Conservation (phyloP, 2,329 filamentous ascomycete genomes). For the Claviceps pazoutovae region DNA sequence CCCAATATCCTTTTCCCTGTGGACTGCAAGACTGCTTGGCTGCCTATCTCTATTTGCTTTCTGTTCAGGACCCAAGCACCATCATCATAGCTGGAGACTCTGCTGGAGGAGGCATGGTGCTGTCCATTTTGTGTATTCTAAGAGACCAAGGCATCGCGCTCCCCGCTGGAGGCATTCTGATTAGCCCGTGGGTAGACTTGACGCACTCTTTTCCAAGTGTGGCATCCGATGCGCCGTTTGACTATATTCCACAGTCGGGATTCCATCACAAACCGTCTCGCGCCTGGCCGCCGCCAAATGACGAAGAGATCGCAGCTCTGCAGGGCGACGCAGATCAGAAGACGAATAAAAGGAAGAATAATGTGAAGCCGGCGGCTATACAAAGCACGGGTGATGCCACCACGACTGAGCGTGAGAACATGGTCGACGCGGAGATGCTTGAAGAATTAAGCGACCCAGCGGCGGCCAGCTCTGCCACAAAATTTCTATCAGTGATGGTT, state of each 20-base stretch:
- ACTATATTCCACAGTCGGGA: conserved; percentile 79
- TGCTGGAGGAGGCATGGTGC: conserved; percentile 79
- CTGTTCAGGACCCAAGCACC: conserved; percentile 60
- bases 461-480: conserved; percentile 14
- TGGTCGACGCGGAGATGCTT: conserved; percentile 14
- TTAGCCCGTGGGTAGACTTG: conserved; percentile 92
- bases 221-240: conserved; percentile 53
- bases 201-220: conserved; percentile 93
- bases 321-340: conserved; percentile 35
- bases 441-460: conserved; percentile 10
- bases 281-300: conserved; percentile 85
- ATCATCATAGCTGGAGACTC: conserved; percentile 88
- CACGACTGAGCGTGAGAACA: conserved; percentile 16
- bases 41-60: conserved; percentile 71
- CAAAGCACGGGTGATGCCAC: conserved; percentile 21
- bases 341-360: conserved; percentile 12
- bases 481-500: conserved; percentile 49
- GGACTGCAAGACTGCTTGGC: conserved; percentile 82
- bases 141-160: conserved; percentile 73
- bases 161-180: conserved; percentile 77
- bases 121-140: conserved; percentile 65
- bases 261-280: conserved; percentile 83
- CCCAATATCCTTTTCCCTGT: conserved; percentile 92
- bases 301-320: conserved; percentile 51
- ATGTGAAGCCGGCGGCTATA: conserved; percentile 6